A percentile compares a stretch with the other conserved stretches of the same genome.
Evolutionary conservation across 2,329 filamentous ascomycete genomes (phyloP).

Genomic region (Paecilomyces sp.): DNA sequence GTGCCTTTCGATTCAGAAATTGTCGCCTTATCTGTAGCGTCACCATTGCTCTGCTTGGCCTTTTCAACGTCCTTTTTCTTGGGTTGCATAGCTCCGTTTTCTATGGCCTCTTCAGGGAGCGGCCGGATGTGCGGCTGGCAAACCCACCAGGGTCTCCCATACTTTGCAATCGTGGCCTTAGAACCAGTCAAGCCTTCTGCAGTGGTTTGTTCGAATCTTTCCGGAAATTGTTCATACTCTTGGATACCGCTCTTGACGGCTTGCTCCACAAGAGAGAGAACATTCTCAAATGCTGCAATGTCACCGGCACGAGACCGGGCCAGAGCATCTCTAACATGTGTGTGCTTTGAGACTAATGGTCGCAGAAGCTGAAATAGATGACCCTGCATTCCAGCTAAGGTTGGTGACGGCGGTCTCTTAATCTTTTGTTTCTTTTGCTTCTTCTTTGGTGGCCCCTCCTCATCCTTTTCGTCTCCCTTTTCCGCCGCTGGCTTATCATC

Average conservation of each 20-base stretch:
- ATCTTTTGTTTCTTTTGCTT: conserved; percentile 39
- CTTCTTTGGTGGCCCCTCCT: conserved; percentile 44
- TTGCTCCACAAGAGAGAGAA: conserved; percentile 67
- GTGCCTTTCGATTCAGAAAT: neutral
- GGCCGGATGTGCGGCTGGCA: conserved; percentile 82
- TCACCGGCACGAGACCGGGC: conserved; percentile 63
- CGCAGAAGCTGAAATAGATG: conserved; percentile 90
- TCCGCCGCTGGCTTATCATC: conserved; percentile 12
- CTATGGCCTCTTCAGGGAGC: conserved; percentile 77
- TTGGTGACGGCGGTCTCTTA: conserved; percentile 49
- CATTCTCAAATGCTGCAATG: conserved; percentile 67
- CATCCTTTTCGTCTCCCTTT: conserved; percentile 28
- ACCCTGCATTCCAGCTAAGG: conserved; percentile 74
- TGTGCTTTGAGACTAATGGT: conserved; percentile 71
- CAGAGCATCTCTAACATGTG: conserved; percentile 77
- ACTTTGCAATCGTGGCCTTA: conserved; percentile 59
- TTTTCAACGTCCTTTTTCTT: conserved; percentile 54
- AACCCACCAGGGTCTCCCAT: conserved; percentile 81
- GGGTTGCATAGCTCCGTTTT: conserved; percentile 67
- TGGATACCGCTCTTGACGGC: conserved; percentile 66
- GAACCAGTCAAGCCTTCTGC: conserved; percentile 34
- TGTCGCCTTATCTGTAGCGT: neutral
- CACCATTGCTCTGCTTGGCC: neutral
- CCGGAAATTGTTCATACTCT: conserved; percentile 51
- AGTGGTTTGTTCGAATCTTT: conserved; percentile 25